Conservation (phyloP, 257 asterid genomes). For the Ophiorrhiza pumila region DNA sequence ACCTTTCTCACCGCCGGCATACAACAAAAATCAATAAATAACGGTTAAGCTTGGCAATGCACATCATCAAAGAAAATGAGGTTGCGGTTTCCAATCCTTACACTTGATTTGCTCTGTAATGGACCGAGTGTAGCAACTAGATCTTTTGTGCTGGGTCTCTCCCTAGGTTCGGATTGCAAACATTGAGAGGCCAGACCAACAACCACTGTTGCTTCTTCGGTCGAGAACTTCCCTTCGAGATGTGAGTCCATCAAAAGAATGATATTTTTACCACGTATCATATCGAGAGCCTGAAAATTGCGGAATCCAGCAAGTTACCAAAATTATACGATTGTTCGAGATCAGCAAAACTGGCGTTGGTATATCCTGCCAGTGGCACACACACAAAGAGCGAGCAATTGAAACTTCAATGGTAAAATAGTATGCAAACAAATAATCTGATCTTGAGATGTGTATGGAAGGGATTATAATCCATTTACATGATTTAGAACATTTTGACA, state of each 20-base stretch:
- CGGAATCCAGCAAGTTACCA: neutral
- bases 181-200: constrained; percentile 82
- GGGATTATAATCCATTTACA: neutral
- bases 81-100: constrained; percentile 21
- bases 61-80: neutral
- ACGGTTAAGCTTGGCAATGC: neutral
- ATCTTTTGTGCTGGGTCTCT: constrained; percentile 76
- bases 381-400: neutral
- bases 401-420: neutral
- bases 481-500: neutral
- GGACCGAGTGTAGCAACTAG: constrained; percentile 76
- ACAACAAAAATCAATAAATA: neutral
- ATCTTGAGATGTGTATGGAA: neutral
- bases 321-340: neutral
- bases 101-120: constrained; percentile 67
- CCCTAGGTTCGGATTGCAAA: constrained; percentile 84
- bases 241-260: constrained; percentile 81
- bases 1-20: neutral
- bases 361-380: neutral
- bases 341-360: neutral
- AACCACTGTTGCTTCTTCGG: constrained; percentile 77
- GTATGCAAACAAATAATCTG: neutral
- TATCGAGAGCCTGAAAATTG: constrained; percentile 68
- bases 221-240: constrained; percentile 81
- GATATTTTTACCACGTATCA: constrained; percentile 87